Evolutionary conservation across 2,329 filamentous ascomycete genomes (phyloP).

Genomic region (Fusarium coffeatum): DNA sequence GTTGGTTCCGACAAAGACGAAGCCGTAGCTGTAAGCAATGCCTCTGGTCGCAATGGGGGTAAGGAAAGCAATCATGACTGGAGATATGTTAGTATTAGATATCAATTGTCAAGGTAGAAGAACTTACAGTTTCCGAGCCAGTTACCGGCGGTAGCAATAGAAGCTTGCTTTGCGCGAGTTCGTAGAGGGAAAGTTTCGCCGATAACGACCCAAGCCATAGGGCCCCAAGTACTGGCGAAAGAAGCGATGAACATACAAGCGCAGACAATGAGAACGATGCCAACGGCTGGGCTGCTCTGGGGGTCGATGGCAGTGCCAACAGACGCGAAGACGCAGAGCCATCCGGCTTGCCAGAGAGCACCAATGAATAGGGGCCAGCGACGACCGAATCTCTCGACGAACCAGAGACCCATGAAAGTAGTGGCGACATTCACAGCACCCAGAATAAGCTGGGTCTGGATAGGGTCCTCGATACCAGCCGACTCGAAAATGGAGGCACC

Average conservation of each 20-base stretch:
- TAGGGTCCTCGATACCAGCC: slow-evolving; percentile 74
- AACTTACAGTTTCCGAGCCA: slow-evolving; percentile 69
- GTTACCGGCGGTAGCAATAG: slow-evolving; percentile 65
- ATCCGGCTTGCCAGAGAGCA: slow-evolving; percentile 74
- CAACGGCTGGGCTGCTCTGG: slow-evolving; percentile 59
- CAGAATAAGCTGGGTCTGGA: slow-evolving; percentile 75
- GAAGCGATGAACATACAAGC: slow-evolving; percentile 80
- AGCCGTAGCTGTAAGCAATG: slow-evolving; percentile 73
- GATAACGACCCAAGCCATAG: slow-evolving; percentile 75
- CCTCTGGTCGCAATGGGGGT: slow-evolving; percentile 72
- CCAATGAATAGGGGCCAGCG: slow-evolving; percentile 74
- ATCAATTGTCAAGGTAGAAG: rapidly evolving
- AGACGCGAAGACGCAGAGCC: slow-evolving; percentile 72
- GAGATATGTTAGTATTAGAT: slow-evolving; percentile 12
- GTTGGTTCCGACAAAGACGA: slow-evolving; percentile 73
- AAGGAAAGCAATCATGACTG: slow-evolving; percentile 73
- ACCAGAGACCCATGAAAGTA: slow-evolving; percentile 74
- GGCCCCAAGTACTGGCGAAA: slow-evolving; percentile 77
- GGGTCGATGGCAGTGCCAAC: slow-evolving; percentile 63
- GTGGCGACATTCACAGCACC: slow-evolving; percentile 74
- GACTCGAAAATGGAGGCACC: slow-evolving; percentile 75
- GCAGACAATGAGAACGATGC: slow-evolving; percentile 77
- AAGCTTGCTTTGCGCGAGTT: slow-evolving; percentile 65
- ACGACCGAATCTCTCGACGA: slow-evolving; percentile 76
- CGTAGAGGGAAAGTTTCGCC: slow-evolving; percentile 73